phyloP scores from a whole-genome alignment of 345 rosid genomes.

The Passiflora organensis region DNA sequence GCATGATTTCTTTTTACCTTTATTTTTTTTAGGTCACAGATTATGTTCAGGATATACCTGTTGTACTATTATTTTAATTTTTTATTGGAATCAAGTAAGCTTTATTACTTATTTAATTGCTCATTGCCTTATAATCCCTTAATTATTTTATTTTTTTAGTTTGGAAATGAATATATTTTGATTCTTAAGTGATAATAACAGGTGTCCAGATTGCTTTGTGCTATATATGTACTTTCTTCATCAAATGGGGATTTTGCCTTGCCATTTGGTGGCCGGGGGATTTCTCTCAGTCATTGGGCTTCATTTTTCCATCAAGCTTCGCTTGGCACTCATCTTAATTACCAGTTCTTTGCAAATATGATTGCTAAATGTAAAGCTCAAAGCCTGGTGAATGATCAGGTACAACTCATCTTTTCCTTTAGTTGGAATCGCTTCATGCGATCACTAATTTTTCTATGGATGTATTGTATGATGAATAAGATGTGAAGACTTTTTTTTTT shows the following conservation, averaged over 20 bases:
- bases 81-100: too few relatives aligned
- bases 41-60: too few relatives aligned
- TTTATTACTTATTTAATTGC: too few relatives aligned
- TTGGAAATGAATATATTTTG: neutral
- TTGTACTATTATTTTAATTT: too few relatives aligned
- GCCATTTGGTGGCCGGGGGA: constrained; percentile 37
- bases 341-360: constrained; percentile 50
- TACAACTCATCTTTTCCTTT: constrained; percentile 17
- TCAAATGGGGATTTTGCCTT: constrained; percentile 41
- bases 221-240: constrained; percentile 53
- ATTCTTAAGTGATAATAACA: constrained; percentile 18
- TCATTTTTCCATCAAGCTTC: constrained; percentile 96
- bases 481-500: neutral
- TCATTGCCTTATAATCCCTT: too few relatives aligned
- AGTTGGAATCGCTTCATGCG: neutral
- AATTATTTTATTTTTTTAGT: too few relatives aligned
- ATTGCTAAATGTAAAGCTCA: constrained; percentile 30
- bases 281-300: constrained; percentile 85
- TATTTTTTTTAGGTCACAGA: too few relatives aligned
- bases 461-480: neutral
- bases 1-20: too few relatives aligned
- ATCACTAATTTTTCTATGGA: neutral
- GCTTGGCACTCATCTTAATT: constrained; percentile 63
- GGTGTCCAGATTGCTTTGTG: constrained; percentile 79
- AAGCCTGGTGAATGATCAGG: constrained; percentile 36